A percentile compares a stretch with the other conserved stretches of the same genome.
phyloP scores from a whole-genome alignment of 331 rosid genomes.

The Saraca asoca region DNA sequence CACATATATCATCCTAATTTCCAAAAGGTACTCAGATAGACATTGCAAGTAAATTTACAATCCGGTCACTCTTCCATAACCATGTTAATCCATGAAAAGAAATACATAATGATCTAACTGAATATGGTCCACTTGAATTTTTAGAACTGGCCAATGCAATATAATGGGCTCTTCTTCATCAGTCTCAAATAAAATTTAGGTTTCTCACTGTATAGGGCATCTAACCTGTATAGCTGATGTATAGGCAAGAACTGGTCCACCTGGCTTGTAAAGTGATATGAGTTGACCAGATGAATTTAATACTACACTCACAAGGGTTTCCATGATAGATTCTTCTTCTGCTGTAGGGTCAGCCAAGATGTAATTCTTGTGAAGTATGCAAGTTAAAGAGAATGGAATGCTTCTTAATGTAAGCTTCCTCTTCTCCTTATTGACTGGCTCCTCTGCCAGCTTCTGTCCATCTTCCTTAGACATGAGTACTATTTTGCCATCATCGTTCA shows the following conservation, averaged over 20 bases:
- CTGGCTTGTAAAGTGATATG: slow-evolving; percentile 87
- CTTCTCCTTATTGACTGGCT: slow-evolving; percentile 67
- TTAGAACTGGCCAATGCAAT: not conserved
- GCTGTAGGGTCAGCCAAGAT: slow-evolving; percentile 88
- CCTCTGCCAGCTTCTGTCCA: slow-evolving; percentile 52
- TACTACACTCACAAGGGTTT: slow-evolving; percentile 75
- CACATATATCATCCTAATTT: slow-evolving; percentile 8
- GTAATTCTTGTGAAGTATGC: slow-evolving; percentile 79
- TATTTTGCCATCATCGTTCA: slow-evolving; percentile 80
- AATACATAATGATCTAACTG: not conserved
- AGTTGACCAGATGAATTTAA: slow-evolving; percentile 78
- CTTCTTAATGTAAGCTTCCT: slow-evolving; percentile 67
- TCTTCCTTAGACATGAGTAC: slow-evolving; percentile 60
- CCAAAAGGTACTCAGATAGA: not conserved
- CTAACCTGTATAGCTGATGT: slow-evolving; percentile 77
- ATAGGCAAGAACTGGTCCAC: slow-evolving; percentile 73
- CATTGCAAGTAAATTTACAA: not conserved
- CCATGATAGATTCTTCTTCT: slow-evolving; percentile 88
- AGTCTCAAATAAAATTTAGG: slow-evolving; percentile 19
- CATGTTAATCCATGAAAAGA: slow-evolving; percentile 2
- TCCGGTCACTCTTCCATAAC: not conserved
- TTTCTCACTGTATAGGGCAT: slow-evolving; percentile 13
- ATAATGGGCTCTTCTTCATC: not conserved
- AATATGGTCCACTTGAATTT: not conserved
- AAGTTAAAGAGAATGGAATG: slow-evolving; percentile 77